A percentile compares a stretch with the other conserved stretches of the same genome.
Conservation (phyloP, 1,284 basidiomycete genomes). For the Fomitopsis schrenkii region DNA sequence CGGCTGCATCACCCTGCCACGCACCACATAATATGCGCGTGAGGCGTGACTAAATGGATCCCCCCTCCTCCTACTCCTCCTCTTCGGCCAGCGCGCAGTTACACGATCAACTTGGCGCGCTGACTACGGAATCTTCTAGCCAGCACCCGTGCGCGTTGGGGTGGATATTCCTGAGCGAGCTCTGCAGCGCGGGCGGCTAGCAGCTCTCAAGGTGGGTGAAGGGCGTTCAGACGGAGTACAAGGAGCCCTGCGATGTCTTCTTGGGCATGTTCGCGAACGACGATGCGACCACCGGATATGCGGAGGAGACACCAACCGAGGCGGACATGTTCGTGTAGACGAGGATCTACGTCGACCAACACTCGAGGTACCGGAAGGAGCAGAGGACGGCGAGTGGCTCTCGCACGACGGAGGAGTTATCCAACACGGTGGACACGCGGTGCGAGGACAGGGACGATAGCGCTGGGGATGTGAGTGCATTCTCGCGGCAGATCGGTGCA, state of each 20-base stretch:
- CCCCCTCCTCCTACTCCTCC: no score
- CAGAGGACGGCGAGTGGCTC: constrained; percentile 4
- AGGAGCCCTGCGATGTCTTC: constrained; percentile 39
- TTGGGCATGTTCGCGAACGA: constrained; percentile 30
- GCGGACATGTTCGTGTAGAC: constrained; percentile 46
- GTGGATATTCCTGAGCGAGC: constrained; percentile 38
- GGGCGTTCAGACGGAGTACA: constrained; percentile 39
- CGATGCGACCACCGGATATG: constrained; percentile 28
- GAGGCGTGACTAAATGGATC: no score
- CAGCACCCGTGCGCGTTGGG: constrained; percentile 42
- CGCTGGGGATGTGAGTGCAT: constrained; percentile 26
- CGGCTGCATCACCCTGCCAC: constrained; percentile 43
- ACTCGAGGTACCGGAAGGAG: constrained; percentile 28
- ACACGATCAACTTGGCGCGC: constrained; percentile 30
- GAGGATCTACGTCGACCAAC: constrained; percentile 30
- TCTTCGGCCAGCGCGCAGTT: constrained; percentile 34
- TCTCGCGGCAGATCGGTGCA: neutral
- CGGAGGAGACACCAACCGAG: constrained; percentile 30
- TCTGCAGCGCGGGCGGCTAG: constrained; percentile 38
- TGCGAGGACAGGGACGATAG: constrained; percentile 19
- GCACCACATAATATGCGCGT: no score
- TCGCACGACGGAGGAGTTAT: constrained; percentile 38
- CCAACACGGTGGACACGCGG: constrained; percentile 23
- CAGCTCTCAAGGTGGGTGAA: constrained; percentile 33
- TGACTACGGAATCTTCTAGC: constrained; percentile 39